Conservation (phyloP, 495 filamentous ascomycete species). For the Aspergillus ostianus region DNA sequence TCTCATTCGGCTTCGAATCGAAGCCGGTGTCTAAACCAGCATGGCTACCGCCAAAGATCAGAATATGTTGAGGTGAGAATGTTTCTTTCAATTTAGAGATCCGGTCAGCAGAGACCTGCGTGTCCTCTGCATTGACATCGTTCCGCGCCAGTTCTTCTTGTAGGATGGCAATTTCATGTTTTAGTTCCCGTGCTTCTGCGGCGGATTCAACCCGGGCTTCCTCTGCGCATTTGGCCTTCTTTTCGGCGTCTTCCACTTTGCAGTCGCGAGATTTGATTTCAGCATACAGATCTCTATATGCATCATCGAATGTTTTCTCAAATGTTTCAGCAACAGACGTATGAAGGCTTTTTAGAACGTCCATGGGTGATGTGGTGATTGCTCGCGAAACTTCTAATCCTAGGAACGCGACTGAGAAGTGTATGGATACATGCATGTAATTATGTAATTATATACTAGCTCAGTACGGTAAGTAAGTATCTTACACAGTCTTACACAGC, state of each 20-base stretch:
- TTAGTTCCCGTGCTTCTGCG: constrained; percentile 24
- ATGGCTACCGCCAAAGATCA: constrained; percentile 6
- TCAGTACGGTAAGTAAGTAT: too few relatives aligned
- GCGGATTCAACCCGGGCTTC: constrained; percentile 22
- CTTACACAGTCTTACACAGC: too few relatives aligned
- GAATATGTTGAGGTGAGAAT: constrained; percentile 31
- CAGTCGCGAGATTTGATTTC: constrained; percentile 24
- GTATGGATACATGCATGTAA: too few relatives aligned
- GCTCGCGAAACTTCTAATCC: neutral
- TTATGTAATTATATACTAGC: too few relatives aligned
- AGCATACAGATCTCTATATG: constrained; percentile 29
- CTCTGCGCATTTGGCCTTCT: constrained; percentile 20
- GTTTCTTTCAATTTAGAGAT: constrained; percentile 22
- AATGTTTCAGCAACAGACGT: constrained; percentile 30
- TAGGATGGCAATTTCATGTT: constrained; percentile 25
- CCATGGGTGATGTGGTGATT: constrained; percentile 26
- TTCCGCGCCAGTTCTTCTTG: constrained; percentile 23
- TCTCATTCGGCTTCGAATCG: constrained; percentile 13
- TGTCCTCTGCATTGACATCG: constrained; percentile 15
- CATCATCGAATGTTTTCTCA: constrained; percentile 32
- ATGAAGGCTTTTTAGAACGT: constrained; percentile 37
- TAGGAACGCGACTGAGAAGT: neutral
- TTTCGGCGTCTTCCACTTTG: constrained; percentile 22
- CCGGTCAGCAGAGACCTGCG: constrained; percentile 10
- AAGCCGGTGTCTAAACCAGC: neutral